Percentiles rank a stretch among this genome's conserved stretches.
These are phyloP conservation scores for Phytophthora colocasiae DNA, from an alignment of 352 stramenopile species.

Conservation along the genomic window DNA sequence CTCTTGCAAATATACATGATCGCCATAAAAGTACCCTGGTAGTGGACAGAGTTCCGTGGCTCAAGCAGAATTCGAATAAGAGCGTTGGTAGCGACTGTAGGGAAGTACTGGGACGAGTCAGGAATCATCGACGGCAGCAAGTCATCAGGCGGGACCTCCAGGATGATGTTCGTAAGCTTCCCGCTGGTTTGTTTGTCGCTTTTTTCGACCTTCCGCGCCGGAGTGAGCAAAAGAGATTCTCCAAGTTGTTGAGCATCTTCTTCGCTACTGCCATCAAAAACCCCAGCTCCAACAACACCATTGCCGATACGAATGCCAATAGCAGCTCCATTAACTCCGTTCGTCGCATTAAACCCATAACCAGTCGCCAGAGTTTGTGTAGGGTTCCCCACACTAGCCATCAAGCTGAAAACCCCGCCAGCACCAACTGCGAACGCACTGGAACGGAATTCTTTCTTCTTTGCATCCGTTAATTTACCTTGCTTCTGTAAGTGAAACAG, in stretches of 20 bases:
- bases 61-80: slow-evolving; percentile 98
- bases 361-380: slow-evolving; percentile 13
- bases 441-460: slow-evolving; percentile 77
- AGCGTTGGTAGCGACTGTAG: slow-evolving; percentile 96
- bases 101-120: slow-evolving; percentile 96
- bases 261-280: slow-evolving; percentile 46
- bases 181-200: slow-evolving; percentile 81
- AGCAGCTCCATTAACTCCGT: slow-evolving; percentile 19
- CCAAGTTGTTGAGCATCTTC: slow-evolving; percentile 56
- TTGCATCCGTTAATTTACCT: slow-evolving; percentile 73
- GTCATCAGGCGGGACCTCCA: slow-evolving; percentile 76
- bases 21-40: slow-evolving; percentile 97
- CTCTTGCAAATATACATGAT: slow-evolving; percentile 99
- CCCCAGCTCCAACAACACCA: slow-evolving; percentile 31
- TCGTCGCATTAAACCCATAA: slow-evolving; percentile 8
- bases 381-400: slow-evolving; percentile 24
- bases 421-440: slow-evolving; percentile 45
- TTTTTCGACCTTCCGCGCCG: slow-evolving; percentile 62
- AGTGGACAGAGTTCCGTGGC: slow-evolving; percentile 95
- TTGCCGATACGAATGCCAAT: slow-evolving; percentile 53
- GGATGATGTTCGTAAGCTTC: slow-evolving; percentile 65
- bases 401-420: slow-evolving; percentile 38
- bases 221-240: slow-evolving; percentile 56
- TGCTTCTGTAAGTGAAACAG: slow-evolving; percentile 85
- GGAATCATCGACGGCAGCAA: slow-evolving; percentile 84